Percentiles rank a stretch among this genome's conserved stretches.
These are phyloP conservation scores for Musa schizocarpa DNA, from an alignment of 176 grass and related monocot genomes.

Conservation along the genomic window DNA sequence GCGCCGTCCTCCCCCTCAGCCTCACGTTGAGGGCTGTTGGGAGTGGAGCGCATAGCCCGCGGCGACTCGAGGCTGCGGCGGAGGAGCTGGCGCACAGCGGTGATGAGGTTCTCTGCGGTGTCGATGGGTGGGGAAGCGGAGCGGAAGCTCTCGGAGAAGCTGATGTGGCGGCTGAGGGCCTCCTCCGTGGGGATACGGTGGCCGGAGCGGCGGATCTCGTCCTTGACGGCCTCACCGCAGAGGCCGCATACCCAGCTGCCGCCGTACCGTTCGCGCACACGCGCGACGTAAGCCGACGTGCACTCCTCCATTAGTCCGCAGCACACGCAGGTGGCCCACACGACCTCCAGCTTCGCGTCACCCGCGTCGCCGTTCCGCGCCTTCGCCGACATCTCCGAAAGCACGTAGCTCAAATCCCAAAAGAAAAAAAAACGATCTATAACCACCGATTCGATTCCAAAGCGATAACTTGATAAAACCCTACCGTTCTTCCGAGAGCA, in stretches of 20 bases:
- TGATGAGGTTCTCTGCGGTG: neutral
- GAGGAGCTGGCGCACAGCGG: neutral
- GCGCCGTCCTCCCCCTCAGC: neutral
- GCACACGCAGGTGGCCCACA: neutral
- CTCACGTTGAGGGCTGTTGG: neutral
- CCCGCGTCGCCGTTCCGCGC: neutral
- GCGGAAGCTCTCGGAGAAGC: neutral
- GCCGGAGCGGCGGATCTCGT: neutral
- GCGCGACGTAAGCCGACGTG: neutral
- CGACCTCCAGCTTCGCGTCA: neutral
- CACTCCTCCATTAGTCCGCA: constrained; percentile 1
- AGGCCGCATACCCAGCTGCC: neutral
- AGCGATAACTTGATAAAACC: neutral
- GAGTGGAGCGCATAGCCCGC: neutral
- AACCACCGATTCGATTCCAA: neutral
- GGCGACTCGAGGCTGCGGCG: neutral
- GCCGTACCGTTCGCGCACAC: neutral
- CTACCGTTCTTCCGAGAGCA: neutral
- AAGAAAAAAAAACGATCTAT: neutral
- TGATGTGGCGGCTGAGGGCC: neutral
- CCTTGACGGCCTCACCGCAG: neutral
- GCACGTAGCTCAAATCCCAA: neutral
- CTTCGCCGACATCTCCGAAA: neutral
- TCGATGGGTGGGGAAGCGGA: neutral
- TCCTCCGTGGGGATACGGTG: neutral